Base-by-base conservation (phyloP, 306 rosid genomes). In the Medicago arabica region DNA sequence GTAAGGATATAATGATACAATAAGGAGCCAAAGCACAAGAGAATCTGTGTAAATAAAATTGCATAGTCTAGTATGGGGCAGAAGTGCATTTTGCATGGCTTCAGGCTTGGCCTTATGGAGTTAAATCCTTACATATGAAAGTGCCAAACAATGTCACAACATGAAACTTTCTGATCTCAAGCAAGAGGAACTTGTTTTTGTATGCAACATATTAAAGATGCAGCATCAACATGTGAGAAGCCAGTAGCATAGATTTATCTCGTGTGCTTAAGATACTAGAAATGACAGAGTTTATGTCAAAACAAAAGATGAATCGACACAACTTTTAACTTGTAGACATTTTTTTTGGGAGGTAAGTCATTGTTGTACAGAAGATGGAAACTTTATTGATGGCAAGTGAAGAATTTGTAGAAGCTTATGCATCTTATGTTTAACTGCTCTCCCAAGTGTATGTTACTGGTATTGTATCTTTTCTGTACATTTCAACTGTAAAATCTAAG, bases 341-440 rank as follows among this genome's bases (percentile, higher is more conserved):
- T 77, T 69, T 72, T 79, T 78, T 85, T 85, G 68, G 80, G 84
- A 70, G 67, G 63, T 79, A 73, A 41, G 87, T 70, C 64, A 43
- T 81, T 86, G 82, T 58, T 86, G 88, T 88, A 86, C 84, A 86
- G 89, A 84, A 79, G 79, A 81, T 70, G 88, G 83, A 72, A 72
- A 77, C 43, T 83, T 86, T 73, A 40, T 63, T 63, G 59, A 78
- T 65, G 78, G 67, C n/a, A 82, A 70, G 69, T 69, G 55, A 39
- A 49, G 81, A 59, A 76, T 76, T 74, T 74, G 44, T 85, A n/a
- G 78, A 78, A 85, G 83, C 71, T 83, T 76, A 53, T 74, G 58
- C 80, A 55, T 80, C 60, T 82, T 81, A 71, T 78, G 75, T 43
- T 81, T 77, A 65, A 67, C 65, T 63, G 81, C 58, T 49, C 81